Evolutionary conservation across 2,329 filamentous ascomycete genomes (phyloP).

Genomic region (Tothia fuscella): DNA sequence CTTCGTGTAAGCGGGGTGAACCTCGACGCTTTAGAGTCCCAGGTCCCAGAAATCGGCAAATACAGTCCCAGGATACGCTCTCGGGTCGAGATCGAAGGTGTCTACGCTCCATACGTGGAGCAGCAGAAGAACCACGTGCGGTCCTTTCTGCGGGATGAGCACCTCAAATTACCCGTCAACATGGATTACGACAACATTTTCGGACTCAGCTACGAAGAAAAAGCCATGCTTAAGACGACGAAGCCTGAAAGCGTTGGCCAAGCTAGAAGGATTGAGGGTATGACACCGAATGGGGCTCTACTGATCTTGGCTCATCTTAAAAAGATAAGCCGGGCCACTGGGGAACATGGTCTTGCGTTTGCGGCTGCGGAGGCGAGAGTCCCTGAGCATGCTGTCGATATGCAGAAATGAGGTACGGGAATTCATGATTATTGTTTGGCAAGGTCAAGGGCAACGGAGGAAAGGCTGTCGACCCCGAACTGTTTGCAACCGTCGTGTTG

Average conservation of each 20-base stretch:
- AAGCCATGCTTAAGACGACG: slow-evolving; percentile 54
- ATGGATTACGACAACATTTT: slow-evolving; percentile 64
- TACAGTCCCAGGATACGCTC: slow-evolving; percentile 49
- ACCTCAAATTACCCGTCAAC: slow-evolving; percentile 55
- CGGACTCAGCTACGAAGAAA: slow-evolving; percentile 72
- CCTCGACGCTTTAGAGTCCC: slow-evolving; percentile 43
- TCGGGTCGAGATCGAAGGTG: slow-evolving; percentile 68
- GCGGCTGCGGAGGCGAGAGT: too few species aligned
- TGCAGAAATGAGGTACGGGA: too few species aligned
- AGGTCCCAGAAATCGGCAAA: slow-evolving; percentile 43
- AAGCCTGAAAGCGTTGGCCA: slow-evolving; percentile 79
- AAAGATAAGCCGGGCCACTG: neutral
- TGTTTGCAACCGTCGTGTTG: too few species aligned
- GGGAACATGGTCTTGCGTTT: too few species aligned
- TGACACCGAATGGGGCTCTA: slow-evolving; percentile 39
- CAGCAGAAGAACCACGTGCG: slow-evolving; percentile 56
- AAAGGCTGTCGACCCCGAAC: too few species aligned
- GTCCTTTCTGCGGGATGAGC: slow-evolving; percentile 65
- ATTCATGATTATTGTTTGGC: too few species aligned
- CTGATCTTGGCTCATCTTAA: slow-evolving; percentile 38
- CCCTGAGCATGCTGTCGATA: too few species aligned
- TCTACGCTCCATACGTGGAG: slow-evolving; percentile 76
- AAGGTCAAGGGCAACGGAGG: too few species aligned
- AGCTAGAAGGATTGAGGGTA: slow-evolving; percentile 75
- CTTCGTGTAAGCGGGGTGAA: slow-evolving; percentile 54